A percentile compares a stretch with the other conserved stretches of the same genome.
Evolutionary conservation across 2,329 filamentous ascomycete species (phyloP).

Genomic region (Fusarium caatingaense): DNA sequence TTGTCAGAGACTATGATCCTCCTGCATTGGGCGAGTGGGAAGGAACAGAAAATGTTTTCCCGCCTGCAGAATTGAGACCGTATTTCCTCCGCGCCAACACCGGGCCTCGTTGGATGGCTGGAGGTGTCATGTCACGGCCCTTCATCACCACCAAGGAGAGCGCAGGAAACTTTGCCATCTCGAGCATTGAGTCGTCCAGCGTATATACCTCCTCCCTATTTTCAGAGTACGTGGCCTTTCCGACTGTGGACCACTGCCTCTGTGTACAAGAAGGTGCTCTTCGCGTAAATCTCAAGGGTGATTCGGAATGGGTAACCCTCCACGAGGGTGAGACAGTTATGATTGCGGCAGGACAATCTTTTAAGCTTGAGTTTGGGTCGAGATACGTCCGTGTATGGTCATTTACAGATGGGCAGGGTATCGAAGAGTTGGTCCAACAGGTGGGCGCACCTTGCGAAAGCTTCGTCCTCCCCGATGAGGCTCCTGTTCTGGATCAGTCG

Average conservation of each 20-base stretch:
- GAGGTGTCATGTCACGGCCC: slow-evolving; percentile 59
- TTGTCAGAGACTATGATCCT: slow-evolving; percentile 59
- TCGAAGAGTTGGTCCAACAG: slow-evolving; percentile 58
- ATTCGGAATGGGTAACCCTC: slow-evolving; percentile 39
- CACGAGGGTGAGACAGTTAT: slow-evolving; percentile 61
- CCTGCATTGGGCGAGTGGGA: slow-evolving; percentile 59
- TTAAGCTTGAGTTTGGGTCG: slow-evolving; percentile 58
- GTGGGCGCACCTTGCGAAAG: slow-evolving; percentile 51
- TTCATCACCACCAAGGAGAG: slow-evolving; percentile 60
- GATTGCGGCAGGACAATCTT: slow-evolving; percentile 59
- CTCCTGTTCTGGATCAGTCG: neutral
- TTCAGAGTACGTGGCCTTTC: slow-evolving; percentile 55
- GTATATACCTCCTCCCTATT: slow-evolving; percentile 53
- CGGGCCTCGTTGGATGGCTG: slow-evolving; percentile 59
- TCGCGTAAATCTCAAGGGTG: slow-evolving; percentile 51
- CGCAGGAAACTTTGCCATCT: slow-evolving; percentile 63
- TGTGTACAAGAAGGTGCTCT: slow-evolving; percentile 60
- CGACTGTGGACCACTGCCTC: slow-evolving; percentile 63
- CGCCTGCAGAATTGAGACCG: slow-evolving; percentile 50
- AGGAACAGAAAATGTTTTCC: slow-evolving; percentile 54
- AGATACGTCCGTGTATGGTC: slow-evolving; percentile 60
- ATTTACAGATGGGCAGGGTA: slow-evolving; percentile 62
- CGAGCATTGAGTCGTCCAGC: slow-evolving; percentile 60
- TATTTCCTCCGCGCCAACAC: slow-evolving; percentile 65
- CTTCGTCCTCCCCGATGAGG: slow-evolving; percentile 54